These are phyloP conservation scores for Perilla frutescens DNA, from an alignment of 257 asterid genomes.

Conservation along the genomic window DNA sequence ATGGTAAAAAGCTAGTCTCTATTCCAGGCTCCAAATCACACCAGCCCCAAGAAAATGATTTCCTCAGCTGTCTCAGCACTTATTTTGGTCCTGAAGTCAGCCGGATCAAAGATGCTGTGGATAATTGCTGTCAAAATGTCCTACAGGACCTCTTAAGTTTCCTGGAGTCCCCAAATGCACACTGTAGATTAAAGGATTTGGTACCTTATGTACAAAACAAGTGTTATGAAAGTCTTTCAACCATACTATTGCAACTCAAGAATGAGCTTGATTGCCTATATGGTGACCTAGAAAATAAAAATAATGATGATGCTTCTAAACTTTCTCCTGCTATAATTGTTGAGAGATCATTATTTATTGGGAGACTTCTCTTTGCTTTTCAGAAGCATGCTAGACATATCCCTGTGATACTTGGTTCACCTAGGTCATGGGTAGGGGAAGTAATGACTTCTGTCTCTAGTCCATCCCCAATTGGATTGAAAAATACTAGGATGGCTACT, in stretches of 20 bases:
- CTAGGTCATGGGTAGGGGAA: slow-evolving; percentile 86
- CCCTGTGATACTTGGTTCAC: slow-evolving; percentile 92
- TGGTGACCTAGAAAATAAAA: slow-evolving; percentile 54
- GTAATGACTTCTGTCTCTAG: slow-evolving; percentile 44
- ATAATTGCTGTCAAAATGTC: slow-evolving; percentile 76
- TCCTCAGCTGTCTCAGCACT: slow-evolving; percentile 70
- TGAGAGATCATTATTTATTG: slow-evolving; percentile 87
- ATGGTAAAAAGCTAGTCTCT: slow-evolving; percentile 57
- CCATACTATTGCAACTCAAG: slow-evolving; percentile 67
- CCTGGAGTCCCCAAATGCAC: slow-evolving; percentile 91
- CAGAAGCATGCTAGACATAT: slow-evolving; percentile 93
- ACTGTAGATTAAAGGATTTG: slow-evolving; percentile 77
- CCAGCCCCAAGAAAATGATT: slow-evolving; percentile 76
- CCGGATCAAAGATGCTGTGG: slow-evolving; percentile 88
- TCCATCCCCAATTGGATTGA: slow-evolving; percentile 48
- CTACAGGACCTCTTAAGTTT: slow-evolving; percentile 84
- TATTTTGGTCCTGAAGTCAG: slow-evolving; percentile 93
- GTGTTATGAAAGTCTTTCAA: slow-evolving; percentile 75
- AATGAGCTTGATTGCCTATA: slow-evolving; percentile 72
- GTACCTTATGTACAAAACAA: slow-evolving; percentile 82
- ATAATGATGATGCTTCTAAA: slow-evolving; percentile 48
- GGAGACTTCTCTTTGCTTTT: slow-evolving; percentile 92
- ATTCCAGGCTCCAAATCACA: slow-evolving; percentile 57
- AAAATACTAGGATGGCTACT: slow-evolving; percentile 48
- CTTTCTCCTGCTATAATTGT: slow-evolving; percentile 69